Evolutionary conservation across 164 flowering plant species (phyloP), one percentile per base, ranked within the genome.

Genomic region (Vitis rupestris): DNA sequence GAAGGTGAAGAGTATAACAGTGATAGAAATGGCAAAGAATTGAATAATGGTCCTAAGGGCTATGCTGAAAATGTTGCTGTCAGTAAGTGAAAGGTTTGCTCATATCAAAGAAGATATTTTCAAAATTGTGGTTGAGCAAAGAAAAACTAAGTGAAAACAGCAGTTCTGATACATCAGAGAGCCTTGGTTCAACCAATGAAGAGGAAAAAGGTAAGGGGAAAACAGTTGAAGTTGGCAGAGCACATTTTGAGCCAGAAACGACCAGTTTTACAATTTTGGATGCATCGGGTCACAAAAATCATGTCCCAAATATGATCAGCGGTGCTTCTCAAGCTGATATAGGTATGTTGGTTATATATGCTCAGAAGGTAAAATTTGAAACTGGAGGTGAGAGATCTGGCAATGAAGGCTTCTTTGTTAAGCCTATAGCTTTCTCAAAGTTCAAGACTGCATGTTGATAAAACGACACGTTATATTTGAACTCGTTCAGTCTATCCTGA

Each of bases 291-390:
- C 99, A 93, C 78, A 93, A 95, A 78, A 95, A 95, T 83, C 93
- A 95, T 85, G 98, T 95, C 8, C 99, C 99, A 12, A 95, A 95
- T 85, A 95, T 95, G 99, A 95, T 95, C 66, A 95, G 99, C 75
- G 99, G 99, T 64, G 99, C 99, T 71, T 90, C 99, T 75, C 99
- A 95, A 75, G 99, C 98, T 61, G 99, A 95, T 75, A 76, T 95
- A 44, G 99, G 98, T 55, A 97, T 95, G 52, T 82, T 93, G 44
- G 44, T 31, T 31, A 31, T 96, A 75, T 96, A 98, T 75, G 99
- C 99, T 71, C 91, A 98, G 6, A 96, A 93, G 78, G 99, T 98
- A 27, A 98, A 96, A 80, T 96, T 96, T 81, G 99, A 96, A 84
- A 96, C 99, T 72, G 99, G 99, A 58, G 93, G 80, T 80, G 99